Evolutionary conservation across 768 basidiomycete species (phyloP).

Genomic region (Pleurotus giganteus): DNA sequence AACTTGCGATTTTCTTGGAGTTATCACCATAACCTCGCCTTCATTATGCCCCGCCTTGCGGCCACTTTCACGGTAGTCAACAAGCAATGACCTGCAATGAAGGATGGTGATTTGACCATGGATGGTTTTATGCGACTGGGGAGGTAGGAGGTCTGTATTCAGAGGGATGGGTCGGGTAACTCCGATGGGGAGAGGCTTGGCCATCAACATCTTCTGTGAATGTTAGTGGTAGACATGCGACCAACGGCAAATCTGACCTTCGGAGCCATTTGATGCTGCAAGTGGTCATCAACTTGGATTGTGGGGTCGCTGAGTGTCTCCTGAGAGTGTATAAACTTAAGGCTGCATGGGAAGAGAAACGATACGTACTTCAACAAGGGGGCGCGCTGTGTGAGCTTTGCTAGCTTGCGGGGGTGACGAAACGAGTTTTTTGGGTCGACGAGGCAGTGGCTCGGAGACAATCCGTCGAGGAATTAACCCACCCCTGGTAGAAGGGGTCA

Average conservation of each 20-base stretch:
- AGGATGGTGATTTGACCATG: conserved; percentile 49
- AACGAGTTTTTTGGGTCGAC: not conserved
- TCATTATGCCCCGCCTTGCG: conserved; percentile 44
- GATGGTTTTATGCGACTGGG: conserved; percentile 45
- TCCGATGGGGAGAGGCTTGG: conserved; percentile 25
- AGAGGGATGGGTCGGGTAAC: conserved; percentile 36
- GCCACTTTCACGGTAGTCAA: conserved; percentile 58
- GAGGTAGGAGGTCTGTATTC: conserved; percentile 30
- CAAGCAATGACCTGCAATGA: conserved; percentile 45
- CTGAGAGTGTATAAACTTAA: not conserved
- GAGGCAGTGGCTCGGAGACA: conserved; percentile 30
- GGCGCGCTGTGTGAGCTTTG: no score
- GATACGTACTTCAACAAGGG: not conserved
- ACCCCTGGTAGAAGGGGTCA: conserved; percentile 9
- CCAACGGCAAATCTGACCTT: not conserved
- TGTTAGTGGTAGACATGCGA: no score
- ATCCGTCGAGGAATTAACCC: conserved; percentile 20
- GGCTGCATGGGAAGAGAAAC: no score
- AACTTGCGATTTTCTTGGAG: conserved; percentile 37
- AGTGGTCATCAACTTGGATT: not conserved
- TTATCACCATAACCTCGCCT: conserved; percentile 43
- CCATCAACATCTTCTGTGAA: not conserved
- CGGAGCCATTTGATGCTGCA: not conserved
- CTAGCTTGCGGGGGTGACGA: no score
- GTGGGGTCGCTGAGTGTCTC: not conserved